These are phyloP conservation scores for Acanthamoeba triangularis DNA, from an alignment of 208 protist species.

Conservation along the genomic window DNA sequence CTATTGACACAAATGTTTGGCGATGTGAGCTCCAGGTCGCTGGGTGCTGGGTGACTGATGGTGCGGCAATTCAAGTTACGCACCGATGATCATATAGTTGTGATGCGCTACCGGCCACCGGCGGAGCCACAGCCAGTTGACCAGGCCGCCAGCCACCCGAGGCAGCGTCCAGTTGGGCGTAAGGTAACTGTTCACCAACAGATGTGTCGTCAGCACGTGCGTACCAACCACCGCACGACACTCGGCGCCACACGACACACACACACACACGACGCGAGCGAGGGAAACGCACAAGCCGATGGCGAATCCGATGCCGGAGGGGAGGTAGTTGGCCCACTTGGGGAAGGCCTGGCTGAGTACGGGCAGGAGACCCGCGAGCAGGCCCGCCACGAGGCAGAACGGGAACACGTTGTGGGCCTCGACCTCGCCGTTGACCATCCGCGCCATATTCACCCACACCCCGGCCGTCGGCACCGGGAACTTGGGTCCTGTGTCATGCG, in stretches of 20 bases:
- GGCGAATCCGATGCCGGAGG: constrained; percentile 83
- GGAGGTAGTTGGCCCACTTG: constrained; percentile 50
- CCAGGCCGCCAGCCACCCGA: constrained; percentile 75
- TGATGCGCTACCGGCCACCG: neutral
- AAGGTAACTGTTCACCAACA: neutral
- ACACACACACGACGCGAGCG: neutral
- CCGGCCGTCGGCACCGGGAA: constrained; percentile 71
- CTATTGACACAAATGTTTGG: neutral
- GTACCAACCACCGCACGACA: neutral
- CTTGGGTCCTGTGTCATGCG: constrained; percentile 7
- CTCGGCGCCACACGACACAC: neutral
- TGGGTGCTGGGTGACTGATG: no score
- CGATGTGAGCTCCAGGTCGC: neutral
- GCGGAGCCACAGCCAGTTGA: constrained; percentile 77
- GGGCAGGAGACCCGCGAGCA: constrained; percentile 73
- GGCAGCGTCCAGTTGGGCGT: constrained; percentile 83
- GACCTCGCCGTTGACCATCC: constrained; percentile 79
- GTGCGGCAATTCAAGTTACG: neutral
- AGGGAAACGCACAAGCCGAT: constrained; percentile 76
- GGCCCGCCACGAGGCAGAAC: constrained; percentile 75
- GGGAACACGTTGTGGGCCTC: constrained; percentile 63
- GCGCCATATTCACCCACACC: constrained; percentile 85
- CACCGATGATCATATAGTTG: constrained; percentile 79
- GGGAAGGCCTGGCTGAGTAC: constrained; percentile 16
- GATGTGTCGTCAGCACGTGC: neutral